Conservation (phyloP, 495 filamentous ascomycete species). For the Penicillium flavigenum region DNA sequence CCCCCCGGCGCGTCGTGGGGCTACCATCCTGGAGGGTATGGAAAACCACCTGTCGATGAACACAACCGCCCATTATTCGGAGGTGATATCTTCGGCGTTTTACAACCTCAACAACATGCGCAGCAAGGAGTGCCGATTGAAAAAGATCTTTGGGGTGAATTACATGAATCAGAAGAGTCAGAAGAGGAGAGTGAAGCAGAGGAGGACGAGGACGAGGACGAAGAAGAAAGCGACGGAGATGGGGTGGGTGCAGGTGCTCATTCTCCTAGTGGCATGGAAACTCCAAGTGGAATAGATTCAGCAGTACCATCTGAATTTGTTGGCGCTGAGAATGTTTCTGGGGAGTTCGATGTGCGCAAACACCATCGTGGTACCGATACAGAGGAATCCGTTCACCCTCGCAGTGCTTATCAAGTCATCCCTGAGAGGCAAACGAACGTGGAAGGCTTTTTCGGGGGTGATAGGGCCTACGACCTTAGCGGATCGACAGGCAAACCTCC, state of each 20-base stretch:
- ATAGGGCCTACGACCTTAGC: constrained; percentile 84
- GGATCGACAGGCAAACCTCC: constrained; percentile 53
- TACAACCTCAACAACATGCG: constrained; percentile 60
- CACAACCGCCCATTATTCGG: constrained; percentile 87
- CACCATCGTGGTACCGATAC: constrained; percentile 82
- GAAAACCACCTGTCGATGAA: constrained; percentile 92
- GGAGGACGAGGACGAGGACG: constrained; percentile 71
- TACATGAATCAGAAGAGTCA: constrained; percentile 79
- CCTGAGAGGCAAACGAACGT: constrained; percentile 80
- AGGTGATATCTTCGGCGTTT: constrained; percentile 87
- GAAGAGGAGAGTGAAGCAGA: constrained; percentile 74
- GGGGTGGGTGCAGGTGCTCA: constrained; percentile 63
- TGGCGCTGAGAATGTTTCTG: constrained; percentile 68
- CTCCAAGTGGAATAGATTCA: constrained; percentile 76
- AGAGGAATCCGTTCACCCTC: constrained; percentile 71
- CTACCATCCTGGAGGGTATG: constrained; percentile 92
- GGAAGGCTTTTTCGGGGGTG: constrained; percentile 94
- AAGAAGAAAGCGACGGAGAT: constrained; percentile 69
- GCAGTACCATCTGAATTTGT: constrained; percentile 75
- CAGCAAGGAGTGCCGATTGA: constrained; percentile 80
- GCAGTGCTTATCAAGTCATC: constrained; percentile 82
- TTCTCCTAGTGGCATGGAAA: constrained; percentile 76
- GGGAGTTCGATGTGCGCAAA: constrained; percentile 91
- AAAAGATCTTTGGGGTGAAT: constrained; percentile 86
- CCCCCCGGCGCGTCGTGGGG: constrained; percentile 95